Evolutionary conservation across 2,329 filamentous ascomycete genomes (phyloP).

Genomic region (Elsinoe ampelina): DNA sequence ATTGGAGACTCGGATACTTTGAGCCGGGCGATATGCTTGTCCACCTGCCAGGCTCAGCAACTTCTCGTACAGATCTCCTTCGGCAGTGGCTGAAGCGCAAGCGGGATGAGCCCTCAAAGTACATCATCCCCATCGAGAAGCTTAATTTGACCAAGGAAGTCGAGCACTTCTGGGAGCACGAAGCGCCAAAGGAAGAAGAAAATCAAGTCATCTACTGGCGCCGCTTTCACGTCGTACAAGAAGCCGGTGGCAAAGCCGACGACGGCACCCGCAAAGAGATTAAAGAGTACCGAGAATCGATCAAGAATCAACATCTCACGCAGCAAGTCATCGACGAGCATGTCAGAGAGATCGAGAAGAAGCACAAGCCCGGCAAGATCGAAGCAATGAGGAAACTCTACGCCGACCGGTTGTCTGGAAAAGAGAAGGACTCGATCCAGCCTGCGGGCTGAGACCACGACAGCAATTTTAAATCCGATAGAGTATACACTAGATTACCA

Average conservation of each 20-base stretch:
- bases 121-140: background rate
- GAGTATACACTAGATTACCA: no score
- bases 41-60: background rate
- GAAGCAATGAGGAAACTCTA: constrained; percentile 3
- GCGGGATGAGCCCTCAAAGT: background rate
- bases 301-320: constrained; percentile 20
- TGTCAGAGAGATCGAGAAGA: constrained; percentile 2
- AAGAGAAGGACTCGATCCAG: background rate
- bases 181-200: constrained; percentile 19
- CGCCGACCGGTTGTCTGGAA: background rate
- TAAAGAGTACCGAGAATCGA: constrained; percentile 18
- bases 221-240: constrained; percentile 21
- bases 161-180: constrained; percentile 14
- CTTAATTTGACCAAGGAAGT: background rate
- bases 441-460: background rate
- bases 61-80: background rate
- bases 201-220: constrained; percentile 23
- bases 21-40: constrained; percentile 18
- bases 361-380: constrained; percentile 4
- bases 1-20: constrained; percentile 1
- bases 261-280: constrained; percentile 17
- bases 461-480: background rate
- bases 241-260: constrained; percentile 18
- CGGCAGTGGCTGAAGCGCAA: background rate
- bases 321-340: constrained; percentile 14